phyloP scores from a whole-genome alignment of 2,329 filamentous ascomycete genomes.

The Neospermospora avenae region DNA sequence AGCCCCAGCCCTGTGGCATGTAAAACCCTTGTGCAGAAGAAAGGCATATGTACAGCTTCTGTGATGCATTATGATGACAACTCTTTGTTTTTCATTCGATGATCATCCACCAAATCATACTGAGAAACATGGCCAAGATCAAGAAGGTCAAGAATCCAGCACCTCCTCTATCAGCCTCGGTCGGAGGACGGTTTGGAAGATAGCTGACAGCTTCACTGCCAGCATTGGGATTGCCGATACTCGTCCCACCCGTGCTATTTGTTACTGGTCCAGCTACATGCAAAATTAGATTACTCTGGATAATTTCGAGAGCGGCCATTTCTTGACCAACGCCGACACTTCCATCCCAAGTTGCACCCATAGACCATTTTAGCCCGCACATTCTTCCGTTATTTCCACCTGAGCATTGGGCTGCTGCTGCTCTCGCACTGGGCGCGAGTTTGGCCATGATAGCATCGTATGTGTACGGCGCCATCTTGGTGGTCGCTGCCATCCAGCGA shows the following conservation, averaged over 20 bases:
- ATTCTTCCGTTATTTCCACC: slow-evolving; percentile 52
- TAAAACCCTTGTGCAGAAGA: not conserved
- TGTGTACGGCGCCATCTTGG: slow-evolving; percentile 56
- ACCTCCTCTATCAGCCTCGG: slow-evolving; percentile 61
- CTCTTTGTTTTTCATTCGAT: not conserved
- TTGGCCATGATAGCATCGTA: slow-evolving; percentile 47
- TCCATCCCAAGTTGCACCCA: slow-evolving; percentile 50
- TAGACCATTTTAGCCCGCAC: slow-evolving; percentile 59
- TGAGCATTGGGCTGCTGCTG: slow-evolving; percentile 60
- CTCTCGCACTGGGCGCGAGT: slow-evolving; percentile 53
- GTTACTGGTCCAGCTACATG: slow-evolving; percentile 44
- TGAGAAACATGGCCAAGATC: slow-evolving; percentile 48
- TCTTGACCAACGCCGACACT: slow-evolving; percentile 48
- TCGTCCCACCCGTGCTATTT: slow-evolving; percentile 55
- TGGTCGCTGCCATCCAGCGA: slow-evolving; percentile 56
- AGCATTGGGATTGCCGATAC: slow-evolving; percentile 38
- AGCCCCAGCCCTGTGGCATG: not conserved
- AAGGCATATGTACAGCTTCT: slow-evolving; percentile 4
- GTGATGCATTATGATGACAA: not conserved
- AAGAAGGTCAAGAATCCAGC: slow-evolving; percentile 64
- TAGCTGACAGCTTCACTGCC: slow-evolving; percentile 14
- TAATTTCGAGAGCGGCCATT: slow-evolving; percentile 55
- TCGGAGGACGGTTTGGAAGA: slow-evolving; percentile 26
- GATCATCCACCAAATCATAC: slow-evolving; percentile 54
- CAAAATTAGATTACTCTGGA: slow-evolving; percentile 54